Evolutionary conservation across 148 eudicot genomes (phyloP).

Genomic region (Drosera capensis): DNA sequence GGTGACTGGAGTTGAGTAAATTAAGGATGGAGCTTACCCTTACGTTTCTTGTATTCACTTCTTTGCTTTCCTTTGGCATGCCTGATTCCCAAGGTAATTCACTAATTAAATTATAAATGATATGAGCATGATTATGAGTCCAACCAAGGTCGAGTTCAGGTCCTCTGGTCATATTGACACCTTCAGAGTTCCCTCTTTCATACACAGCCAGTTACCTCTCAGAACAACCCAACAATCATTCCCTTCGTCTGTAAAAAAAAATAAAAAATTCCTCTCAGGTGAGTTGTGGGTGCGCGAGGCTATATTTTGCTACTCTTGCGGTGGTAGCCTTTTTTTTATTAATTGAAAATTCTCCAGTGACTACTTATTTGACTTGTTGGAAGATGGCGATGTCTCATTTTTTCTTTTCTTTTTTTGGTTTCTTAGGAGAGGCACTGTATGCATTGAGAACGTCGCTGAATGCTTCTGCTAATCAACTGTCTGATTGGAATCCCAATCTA

Average conservation of each 20-base stretch:
- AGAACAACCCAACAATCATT: no score
- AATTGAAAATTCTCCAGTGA: background rate
- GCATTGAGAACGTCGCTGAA: constrained; percentile 47
- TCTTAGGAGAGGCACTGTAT: constrained; percentile 60
- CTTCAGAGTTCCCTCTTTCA: no score
- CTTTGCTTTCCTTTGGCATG: constrained; percentile 2
- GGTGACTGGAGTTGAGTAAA: no score
- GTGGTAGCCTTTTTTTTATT: background rate
- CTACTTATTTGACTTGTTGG: background rate
- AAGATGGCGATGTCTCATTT: no score
- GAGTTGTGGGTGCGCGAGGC: no score
- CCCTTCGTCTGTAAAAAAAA: no score
- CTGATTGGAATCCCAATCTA: constrained; percentile 61
- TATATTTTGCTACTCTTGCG: no score
- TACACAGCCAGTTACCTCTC: no score
- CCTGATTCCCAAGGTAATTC: constrained; percentile 8
- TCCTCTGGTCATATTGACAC: background rate
- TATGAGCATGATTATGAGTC: background rate
- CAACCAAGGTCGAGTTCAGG: background rate
- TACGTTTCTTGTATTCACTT: constrained; percentile 1
- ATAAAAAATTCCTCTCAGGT: no score
- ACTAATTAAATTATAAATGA: background rate
- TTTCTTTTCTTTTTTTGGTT: constrained; percentile 7
- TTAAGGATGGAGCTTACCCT: constrained; percentile 8
- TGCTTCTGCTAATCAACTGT: constrained; percentile 53